These are phyloP conservation scores for Tricholoma matsutake DNA, from an alignment of 768 basidiomycete genomes.

Conservation along the genomic window DNA sequence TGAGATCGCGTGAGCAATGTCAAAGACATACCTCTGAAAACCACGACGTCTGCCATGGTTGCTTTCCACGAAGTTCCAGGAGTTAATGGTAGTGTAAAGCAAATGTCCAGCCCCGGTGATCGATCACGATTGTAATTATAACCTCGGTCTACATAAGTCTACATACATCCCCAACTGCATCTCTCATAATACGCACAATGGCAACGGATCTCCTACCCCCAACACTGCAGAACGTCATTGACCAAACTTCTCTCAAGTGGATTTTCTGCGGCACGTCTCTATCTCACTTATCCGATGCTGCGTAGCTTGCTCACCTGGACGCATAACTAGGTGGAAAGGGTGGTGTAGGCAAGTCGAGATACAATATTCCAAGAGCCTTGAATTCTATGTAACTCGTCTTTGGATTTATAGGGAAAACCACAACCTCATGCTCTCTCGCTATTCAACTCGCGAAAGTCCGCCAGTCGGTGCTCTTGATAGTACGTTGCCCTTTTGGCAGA, in stretches of 20 bases:
- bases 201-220: conserved; percentile 68
- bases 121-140: conserved; percentile 6
- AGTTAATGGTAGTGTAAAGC: conserved; percentile 1
- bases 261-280: conserved; percentile 88
- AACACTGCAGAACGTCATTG: conserved; percentile 91
- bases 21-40: conserved; percentile 34
- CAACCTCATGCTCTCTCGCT: conserved; percentile 96
- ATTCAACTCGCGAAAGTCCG: conserved; percentile 89
- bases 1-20: not conserved
- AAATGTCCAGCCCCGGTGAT: conserved; percentile 1
- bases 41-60: conserved; percentile 30
- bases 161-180: not conserved
- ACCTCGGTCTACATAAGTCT: not conserved
- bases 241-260: conserved; percentile 94
- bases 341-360: conserved; percentile 77
- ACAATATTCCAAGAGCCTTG: not conserved
- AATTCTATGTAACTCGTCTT: not conserved
- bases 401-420: conserved; percentile 79
- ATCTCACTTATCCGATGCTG: conserved; percentile 3
- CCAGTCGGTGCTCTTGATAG: conserved; percentile 96
- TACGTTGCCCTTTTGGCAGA: conserved; percentile 36
- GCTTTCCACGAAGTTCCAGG: conserved; percentile 9
- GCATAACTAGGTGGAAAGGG: conserved; percentile 86
- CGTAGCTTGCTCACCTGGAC: conserved; percentile 12
- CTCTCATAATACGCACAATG: conserved; percentile 32